Conservation (phyloP, 768 basidiomycete species). For the Rhodotorula kratochvilovae region DNA sequence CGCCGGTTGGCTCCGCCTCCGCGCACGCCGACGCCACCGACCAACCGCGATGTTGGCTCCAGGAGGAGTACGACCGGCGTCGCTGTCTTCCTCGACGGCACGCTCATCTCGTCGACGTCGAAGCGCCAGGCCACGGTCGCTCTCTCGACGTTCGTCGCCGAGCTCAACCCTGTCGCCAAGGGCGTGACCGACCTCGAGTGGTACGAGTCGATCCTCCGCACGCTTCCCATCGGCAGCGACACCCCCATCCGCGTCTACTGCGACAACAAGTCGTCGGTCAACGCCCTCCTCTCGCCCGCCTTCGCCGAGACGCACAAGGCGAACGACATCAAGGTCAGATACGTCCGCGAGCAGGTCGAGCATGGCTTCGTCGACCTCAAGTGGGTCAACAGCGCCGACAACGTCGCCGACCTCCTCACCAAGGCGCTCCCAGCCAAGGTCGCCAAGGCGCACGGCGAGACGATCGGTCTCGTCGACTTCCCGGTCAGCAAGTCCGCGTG, state of each 20-base stretch:
- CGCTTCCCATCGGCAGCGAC: neutral
- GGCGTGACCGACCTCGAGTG: neutral
- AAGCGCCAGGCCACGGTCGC: neutral
- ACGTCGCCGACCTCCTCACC: conserved; percentile 4
- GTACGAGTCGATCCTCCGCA: neutral
- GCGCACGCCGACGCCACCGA: conserved; percentile 44
- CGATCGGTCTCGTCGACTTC: neutral
- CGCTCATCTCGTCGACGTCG: neutral
- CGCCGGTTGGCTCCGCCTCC: conserved; percentile 26
- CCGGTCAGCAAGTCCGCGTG: neutral
- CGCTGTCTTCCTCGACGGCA: conserved; percentile 1
- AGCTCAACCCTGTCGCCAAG: neutral
- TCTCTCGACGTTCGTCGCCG: neutral
- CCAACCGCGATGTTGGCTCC: conserved; percentile 44
- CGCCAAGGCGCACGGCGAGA: neutral
- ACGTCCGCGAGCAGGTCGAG: neutral
- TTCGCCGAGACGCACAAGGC: neutral
- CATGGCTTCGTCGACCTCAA: neutral
- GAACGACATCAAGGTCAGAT: neutral
- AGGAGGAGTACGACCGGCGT: too few relatives aligned
- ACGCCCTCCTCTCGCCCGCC: neutral
- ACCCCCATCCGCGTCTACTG: neutral
- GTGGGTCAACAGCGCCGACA: neutral
- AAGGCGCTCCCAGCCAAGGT: neutral
- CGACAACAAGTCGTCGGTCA: neutral